Evolutionary conservation across 2,329 filamentous ascomycete species (phyloP), one percentile per base, ranked within the genome.

Genomic region (Fusarium falciforme): DNA sequence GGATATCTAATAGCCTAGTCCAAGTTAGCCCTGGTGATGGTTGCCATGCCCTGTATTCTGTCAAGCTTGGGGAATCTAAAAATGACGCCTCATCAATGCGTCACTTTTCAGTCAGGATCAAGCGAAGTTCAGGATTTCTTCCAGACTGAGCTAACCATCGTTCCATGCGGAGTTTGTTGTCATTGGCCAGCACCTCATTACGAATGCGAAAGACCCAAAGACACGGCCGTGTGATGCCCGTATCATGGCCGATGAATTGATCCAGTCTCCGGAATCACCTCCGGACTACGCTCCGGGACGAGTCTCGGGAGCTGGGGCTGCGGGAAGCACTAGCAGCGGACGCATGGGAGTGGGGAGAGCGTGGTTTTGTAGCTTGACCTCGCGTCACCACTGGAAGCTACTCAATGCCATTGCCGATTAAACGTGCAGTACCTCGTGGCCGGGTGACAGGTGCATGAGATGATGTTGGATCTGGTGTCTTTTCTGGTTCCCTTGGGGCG

Each of bases 261-360:
- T 57, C 40, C 66, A 59, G 52, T 59, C 62, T 47, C 75, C 76
- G 76, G 69, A 52, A 67, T 68, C 72, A 70, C 61, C 70, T 69
- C 76, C 72, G 70, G 76, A 44, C 64, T 64, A 59, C 38, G 47
- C 72, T 65, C 73, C 75, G 68, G 72, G 64, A 61, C 55, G 61
- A 72, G 47, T 61, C 52, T 63, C 60, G 47, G 55, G 59, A 66
- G 52, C 27, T 61, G 55, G 52, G 54, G 52, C 38, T 71, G 57
- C 49, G 60, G 61, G 52, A 68, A 67, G 40, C 54, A 42, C 55
- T 65, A 70, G 52, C 57, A 60, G 49, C 64, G 52, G 55, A 68
- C 47, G 68, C 52, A 71, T 54, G 42, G 47, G 57, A 70, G 74
- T 74, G 74, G 74, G 61, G 58, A 68, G 57, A 54, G 35, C n/a